Conservation (phyloP, 2,329 filamentous ascomycete genomes). For the Aspergillus fijiensis region DNA sequence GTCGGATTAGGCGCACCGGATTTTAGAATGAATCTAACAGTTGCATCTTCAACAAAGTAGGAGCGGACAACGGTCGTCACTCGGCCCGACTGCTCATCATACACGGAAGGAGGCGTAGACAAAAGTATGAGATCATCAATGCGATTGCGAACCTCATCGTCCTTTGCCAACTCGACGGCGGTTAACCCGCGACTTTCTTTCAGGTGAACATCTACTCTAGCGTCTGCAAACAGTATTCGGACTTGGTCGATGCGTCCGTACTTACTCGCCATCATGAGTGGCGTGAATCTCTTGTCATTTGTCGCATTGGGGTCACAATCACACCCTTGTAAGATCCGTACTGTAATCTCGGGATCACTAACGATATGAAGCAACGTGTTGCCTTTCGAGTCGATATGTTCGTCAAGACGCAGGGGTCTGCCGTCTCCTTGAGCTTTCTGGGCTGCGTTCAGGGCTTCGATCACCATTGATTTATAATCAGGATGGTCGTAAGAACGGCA, state of each 20-base stretch:
- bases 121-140: slow-evolving; percentile 93
- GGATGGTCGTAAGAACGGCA: slow-evolving; percentile 94
- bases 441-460: slow-evolving; percentile 73
- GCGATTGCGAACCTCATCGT: slow-evolving; percentile 93
- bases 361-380: slow-evolving; percentile 96
- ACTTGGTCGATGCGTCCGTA: slow-evolving; percentile 95
- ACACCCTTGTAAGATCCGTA: slow-evolving; percentile 74
- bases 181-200: slow-evolving; percentile 86
- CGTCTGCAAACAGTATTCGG: slow-evolving; percentile 79
- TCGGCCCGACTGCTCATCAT: slow-evolving; percentile 68
- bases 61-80: slow-evolving; percentile 92
- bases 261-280: slow-evolving; percentile 97
- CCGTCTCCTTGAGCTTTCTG: slow-evolving; percentile 72
- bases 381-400: slow-evolving; percentile 88
- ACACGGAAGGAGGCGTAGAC: slow-evolving; percentile 55
- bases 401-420: slow-evolving; percentile 80
- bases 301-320: slow-evolving; percentile 95
- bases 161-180: slow-evolving; percentile 93
- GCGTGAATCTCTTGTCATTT: slow-evolving; percentile 92
- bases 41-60: slow-evolving; percentile 96
- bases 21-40: slow-evolving; percentile 87
- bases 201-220: slow-evolving; percentile 79
- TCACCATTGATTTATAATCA: slow-evolving; percentile 84
- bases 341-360: slow-evolving; percentile 75
- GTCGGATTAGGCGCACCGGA: slow-evolving; percentile 71